Evolutionary conservation across 257 asterid genomes (phyloP).

Genomic region (Solanum microdontum): DNA sequence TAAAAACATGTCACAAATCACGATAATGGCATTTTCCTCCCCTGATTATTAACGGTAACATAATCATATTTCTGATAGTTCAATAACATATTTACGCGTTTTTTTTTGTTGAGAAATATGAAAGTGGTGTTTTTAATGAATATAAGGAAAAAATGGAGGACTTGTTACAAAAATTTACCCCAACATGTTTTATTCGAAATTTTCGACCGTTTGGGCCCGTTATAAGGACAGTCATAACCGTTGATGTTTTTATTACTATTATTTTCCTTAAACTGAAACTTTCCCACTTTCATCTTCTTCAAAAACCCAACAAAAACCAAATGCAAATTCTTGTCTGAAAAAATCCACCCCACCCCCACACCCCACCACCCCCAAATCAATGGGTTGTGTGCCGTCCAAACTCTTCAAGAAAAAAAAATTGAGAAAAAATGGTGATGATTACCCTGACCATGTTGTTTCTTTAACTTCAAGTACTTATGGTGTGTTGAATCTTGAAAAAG

Average conservation of each 20-base stretch:
- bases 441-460: constrained; percentile 56
- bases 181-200: constrained; percentile 19
- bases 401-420: constrained; percentile 20
- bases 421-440: constrained; percentile 13
- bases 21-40: neutral
- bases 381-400: constrained; percentile 89
- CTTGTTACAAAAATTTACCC: neutral
- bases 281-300: neutral
- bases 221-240: constrained; percentile 35
- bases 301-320: constrained; percentile 3
- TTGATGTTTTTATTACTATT: constrained; percentile 11
- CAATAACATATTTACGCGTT: too few relatives aligned
- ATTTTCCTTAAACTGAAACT: constrained; percentile 6
- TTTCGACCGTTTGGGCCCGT: constrained; percentile 69
- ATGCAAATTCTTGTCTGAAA: constrained; percentile 2
- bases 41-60: neutral
- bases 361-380: constrained; percentile 16
- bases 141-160: neutral
- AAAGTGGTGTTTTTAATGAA: neutral
- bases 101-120: neutral
- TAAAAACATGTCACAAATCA: neutral
- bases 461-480: constrained; percentile 91
- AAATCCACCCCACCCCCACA: neutral
- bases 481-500: constrained; percentile 54
- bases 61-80: neutral